phyloP scores from a whole-genome alignment of 2,329 filamentous ascomycete species.

The Colletotrichum zoysiae region DNA sequence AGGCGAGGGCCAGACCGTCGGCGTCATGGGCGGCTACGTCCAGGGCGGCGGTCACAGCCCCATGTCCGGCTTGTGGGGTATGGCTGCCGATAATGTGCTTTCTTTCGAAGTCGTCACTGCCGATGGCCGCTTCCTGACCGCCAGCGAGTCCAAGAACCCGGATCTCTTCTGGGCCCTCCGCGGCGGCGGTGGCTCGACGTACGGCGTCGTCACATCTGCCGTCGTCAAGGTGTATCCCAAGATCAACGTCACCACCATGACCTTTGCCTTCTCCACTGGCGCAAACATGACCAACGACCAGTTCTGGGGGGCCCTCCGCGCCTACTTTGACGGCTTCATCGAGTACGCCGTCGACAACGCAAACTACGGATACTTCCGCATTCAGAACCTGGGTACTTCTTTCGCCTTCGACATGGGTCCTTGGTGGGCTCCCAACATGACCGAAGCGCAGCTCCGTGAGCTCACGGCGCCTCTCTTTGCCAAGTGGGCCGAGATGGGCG shows the following conservation, averaged over 20 bases:
- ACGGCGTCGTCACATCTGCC: conserved; percentile 67
- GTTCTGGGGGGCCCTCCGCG: conserved; percentile 49
- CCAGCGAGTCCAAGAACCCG: conserved; percentile 64
- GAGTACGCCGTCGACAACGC: conserved; percentile 45
- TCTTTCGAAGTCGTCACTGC: conserved; percentile 70
- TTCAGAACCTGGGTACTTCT: conserved; percentile 45
- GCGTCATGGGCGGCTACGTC: conserved; percentile 70
- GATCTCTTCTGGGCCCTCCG: conserved; percentile 76
- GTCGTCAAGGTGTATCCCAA: conserved; percentile 65
- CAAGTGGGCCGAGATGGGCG: conserved; percentile 49
- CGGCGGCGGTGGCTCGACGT: conserved; percentile 59
- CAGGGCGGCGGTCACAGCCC: conserved; percentile 73
- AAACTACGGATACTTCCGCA: conserved; percentile 46
- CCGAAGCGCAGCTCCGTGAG: conserved; percentile 50
- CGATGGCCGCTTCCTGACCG: conserved; percentile 61
- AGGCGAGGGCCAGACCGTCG: conserved; percentile 68
- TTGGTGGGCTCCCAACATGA: conserved; percentile 48
- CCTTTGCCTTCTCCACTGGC: conserved; percentile 53
- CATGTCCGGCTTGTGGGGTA: conserved; percentile 65
- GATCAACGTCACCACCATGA: conserved; percentile 56
- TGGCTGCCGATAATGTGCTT: conserved; percentile 73
- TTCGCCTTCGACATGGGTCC: conserved; percentile 51
- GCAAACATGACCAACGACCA: conserved; percentile 44
- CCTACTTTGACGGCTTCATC: conserved; percentile 46
- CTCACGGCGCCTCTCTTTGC: conserved; percentile 52